Conservation (phyloP, 768 basidiomycete species). For the Pulveroboletus frians region DNA sequence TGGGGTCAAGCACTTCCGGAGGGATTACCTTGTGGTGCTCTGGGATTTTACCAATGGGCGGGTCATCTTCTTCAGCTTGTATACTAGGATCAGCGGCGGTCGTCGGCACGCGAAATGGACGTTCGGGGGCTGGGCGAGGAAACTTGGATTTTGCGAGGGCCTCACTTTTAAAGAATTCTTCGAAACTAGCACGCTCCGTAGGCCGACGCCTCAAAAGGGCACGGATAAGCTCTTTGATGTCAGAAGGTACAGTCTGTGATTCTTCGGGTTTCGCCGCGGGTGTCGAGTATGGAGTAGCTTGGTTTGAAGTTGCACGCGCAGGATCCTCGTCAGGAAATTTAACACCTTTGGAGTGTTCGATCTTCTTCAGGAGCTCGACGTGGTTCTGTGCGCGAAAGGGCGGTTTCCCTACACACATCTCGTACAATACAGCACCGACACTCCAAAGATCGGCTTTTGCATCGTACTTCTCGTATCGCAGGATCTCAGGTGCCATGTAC, state of each 20-base stretch:
- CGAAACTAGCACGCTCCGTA: constrained; percentile 78
- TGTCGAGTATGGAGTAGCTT: constrained; percentile 12
- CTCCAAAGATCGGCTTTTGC: constrained; percentile 98
- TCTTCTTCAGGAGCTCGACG: constrained; percentile 89
- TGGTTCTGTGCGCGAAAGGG: constrained; percentile 96
- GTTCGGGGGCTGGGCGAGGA: constrained; percentile 41
- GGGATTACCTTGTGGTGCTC: constrained; percentile 71
- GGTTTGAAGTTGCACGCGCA: constrained; percentile 36
- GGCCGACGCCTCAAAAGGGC: constrained; percentile 80
- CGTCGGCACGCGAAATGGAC: constrained; percentile 7
- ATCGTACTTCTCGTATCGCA: constrained; percentile 96
- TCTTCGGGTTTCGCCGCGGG: constrained; percentile 37
- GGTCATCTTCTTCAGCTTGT: constrained; percentile 28
- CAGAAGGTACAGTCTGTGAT: constrained; percentile 59
- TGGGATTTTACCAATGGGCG: constrained; percentile 46
- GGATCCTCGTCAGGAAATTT: constrained; percentile 93
- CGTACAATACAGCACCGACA: constrained; percentile 93
- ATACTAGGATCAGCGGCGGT: constrained; percentile 11
- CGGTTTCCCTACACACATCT: constrained; percentile 90
- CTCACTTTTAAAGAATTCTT: constrained; percentile 84
- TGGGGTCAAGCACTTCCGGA: constrained; percentile 75
- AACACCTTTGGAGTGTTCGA: constrained; percentile 85
- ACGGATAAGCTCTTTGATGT: constrained; percentile 86
- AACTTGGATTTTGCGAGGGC: constrained; percentile 78
- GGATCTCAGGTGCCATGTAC: constrained; percentile 99